Evolutionary conservation across 2,329 filamentous ascomycete species (phyloP).

Genomic region (Hypomyces rosellus): DNA sequence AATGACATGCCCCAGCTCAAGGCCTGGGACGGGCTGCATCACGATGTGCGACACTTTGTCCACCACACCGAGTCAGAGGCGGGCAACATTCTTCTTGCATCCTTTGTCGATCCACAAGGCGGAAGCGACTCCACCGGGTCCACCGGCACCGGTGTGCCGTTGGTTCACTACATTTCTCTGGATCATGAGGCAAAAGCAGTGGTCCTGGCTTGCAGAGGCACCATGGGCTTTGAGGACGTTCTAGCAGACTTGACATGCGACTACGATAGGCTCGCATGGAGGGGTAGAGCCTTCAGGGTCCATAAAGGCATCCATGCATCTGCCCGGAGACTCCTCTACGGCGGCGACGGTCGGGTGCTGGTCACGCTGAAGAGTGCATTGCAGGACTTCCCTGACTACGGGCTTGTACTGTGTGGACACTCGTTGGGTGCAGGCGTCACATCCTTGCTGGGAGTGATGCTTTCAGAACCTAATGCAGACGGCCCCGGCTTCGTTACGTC

Average conservation of each 20-base stretch:
- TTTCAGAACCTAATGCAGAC: constrained; percentile 54
- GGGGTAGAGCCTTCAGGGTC: constrained; percentile 59
- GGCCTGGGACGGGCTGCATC: constrained; percentile 44
- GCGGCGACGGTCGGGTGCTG: constrained; percentile 60
- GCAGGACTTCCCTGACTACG: constrained; percentile 61
- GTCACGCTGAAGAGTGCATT: constrained; percentile 59
- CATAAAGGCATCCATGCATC: constrained; percentile 72
- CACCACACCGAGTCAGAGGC: constrained; percentile 54
- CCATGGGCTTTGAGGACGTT: constrained; percentile 67
- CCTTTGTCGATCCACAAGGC: constrained; percentile 63
- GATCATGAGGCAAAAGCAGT: constrained; percentile 67
- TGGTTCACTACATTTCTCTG: constrained; percentile 67
- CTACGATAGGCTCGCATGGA: constrained; percentile 60
- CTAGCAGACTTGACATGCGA: constrained; percentile 69
- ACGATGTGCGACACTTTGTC: constrained; percentile 57
- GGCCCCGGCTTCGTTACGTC: constrained; percentile 59
- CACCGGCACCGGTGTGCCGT: constrained; percentile 59
- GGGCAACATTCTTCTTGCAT: constrained; percentile 58
- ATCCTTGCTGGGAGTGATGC: constrained; percentile 62
- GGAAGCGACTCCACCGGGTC: constrained; percentile 59
- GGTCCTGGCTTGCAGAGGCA: constrained; percentile 66
- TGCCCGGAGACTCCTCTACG: constrained; percentile 59
- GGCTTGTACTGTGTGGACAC: constrained; percentile 63
- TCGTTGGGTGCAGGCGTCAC: constrained; percentile 65
- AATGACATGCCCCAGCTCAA: constrained; percentile 40